Conservation (phyloP, 75 land plant species). For the Cunninghamia lanceolata region DNA sequence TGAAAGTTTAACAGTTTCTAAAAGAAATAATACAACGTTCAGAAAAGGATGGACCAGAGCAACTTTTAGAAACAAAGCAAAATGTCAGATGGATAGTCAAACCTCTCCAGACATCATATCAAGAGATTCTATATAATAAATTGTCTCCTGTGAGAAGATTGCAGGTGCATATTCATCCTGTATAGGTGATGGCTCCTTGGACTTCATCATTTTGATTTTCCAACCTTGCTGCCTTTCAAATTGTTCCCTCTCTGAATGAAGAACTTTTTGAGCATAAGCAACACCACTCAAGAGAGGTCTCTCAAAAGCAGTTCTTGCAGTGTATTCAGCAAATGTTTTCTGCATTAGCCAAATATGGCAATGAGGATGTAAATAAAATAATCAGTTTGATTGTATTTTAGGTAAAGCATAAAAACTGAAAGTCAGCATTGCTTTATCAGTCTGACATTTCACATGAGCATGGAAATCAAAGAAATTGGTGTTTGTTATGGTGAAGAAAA, state of each 20-base stretch:
- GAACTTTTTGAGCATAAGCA: constrained; percentile 45
- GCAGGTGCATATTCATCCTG: constrained; percentile 49
- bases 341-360: constrained; percentile 10
- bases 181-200: constrained; percentile 24
- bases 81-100: background rate
- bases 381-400: background rate
- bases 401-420: background rate
- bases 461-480: background rate
- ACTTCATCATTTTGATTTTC: constrained; percentile 42
- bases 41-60: background rate
- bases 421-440: background rate
- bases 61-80: background rate
- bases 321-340: constrained; percentile 52
- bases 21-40: background rate
- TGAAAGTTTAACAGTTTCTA: background rate
- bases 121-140: constrained; percentile 29
- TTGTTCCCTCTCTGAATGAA: constrained; percentile 28
- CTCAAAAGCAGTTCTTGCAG: constrained; percentile 52
- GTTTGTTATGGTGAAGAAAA: background rate
- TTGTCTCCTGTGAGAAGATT: constrained; percentile 38
- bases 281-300: constrained; percentile 54
- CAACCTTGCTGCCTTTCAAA: constrained; percentile 46
- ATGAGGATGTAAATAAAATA: background rate
- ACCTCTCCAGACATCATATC: constrained; percentile 60
- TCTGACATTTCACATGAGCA: background rate